A percentile compares a stretch with the other conserved stretches of the same genome.
Conservation (phyloP, 78 protist species). For the Dictyostelium brefeldianum region DNA sequence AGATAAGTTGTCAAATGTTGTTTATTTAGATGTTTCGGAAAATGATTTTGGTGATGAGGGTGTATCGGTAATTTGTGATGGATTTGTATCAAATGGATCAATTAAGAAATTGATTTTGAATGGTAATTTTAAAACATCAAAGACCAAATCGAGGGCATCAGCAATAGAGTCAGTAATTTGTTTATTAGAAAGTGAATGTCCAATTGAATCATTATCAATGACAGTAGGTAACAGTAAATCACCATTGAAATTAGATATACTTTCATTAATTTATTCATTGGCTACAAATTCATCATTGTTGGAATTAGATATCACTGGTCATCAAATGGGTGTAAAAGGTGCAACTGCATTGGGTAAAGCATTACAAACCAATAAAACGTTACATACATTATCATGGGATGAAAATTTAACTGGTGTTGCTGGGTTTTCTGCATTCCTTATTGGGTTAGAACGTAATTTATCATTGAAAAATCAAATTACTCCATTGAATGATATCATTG, state of each 20-base stretch:
- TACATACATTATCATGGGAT: constrained; percentile 78
- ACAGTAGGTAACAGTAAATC: constrained; percentile 61
- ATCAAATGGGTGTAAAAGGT: constrained; percentile 86
- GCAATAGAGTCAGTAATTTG: constrained; percentile 70
- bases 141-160: constrained; percentile 72
- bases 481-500: constrained; percentile 78
- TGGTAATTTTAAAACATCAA: constrained; percentile 81
- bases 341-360: constrained; percentile 87
- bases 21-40: constrained; percentile 61
- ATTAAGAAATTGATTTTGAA: constrained; percentile 67
- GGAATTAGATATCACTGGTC: constrained; percentile 80
- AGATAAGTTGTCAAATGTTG: constrained; percentile 65
- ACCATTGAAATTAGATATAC: constrained; percentile 65
- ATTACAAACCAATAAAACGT: constrained; percentile 80
- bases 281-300: constrained; percentile 71
- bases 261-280: constrained; percentile 80
- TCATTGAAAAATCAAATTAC: constrained; percentile 73
- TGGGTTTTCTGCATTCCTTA: constrained; percentile 68
- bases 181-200: constrained; percentile 37
- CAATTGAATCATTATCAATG: constrained; percentile 58
- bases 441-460: constrained; percentile 79
- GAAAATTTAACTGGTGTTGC: constrained; percentile 56
- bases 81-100: constrained; percentile 42
- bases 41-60: constrained; percentile 88
- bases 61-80: constrained; percentile 74